phyloP scores from a whole-genome alignment of 192 early-diverging fungal genomes.

The Gryganskiella cystojenkinii region DNA sequence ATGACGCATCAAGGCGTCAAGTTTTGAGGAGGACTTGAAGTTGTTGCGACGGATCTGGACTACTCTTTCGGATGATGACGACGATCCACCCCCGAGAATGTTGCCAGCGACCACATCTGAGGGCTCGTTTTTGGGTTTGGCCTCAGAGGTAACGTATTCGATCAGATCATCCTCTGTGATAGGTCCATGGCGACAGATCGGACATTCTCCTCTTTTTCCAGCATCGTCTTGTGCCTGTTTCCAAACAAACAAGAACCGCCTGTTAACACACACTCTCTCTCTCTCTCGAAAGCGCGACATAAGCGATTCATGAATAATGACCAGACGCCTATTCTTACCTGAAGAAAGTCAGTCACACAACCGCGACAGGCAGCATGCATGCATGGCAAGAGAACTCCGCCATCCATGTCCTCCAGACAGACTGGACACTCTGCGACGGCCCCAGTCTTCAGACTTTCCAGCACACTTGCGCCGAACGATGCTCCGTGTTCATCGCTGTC shows the following conservation, averaged over 20 bases:
- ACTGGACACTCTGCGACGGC: slow-evolving; percentile 62
- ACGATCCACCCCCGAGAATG: not conserved
- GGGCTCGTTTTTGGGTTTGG: not conserved
- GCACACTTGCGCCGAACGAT: slow-evolving; percentile 53
- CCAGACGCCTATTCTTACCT: slow-evolving; percentile 44
- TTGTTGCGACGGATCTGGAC: slow-evolving; percentile 49
- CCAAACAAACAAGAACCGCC: not conserved
- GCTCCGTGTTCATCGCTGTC: slow-evolving; percentile 12
- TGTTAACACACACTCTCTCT: not conserved
- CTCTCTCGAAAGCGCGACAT: not conserved
- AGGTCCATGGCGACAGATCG: slow-evolving; percentile 62
- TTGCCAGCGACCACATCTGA: slow-evolving; percentile 17
- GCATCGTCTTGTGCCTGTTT: slow-evolving; percentile 55
- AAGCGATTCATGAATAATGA: not conserved
- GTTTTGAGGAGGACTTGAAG: slow-evolving; percentile 58
- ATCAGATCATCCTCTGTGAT: slow-evolving; percentile 57
- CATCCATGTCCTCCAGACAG: slow-evolving; percentile 63
- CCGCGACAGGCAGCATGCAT: slow-evolving; percentile 65
- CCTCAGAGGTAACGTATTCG: slow-evolving; percentile 33
- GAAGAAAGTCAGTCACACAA: slow-evolving; percentile 64
- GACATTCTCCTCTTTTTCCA: slow-evolving; percentile 63
- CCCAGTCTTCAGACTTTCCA: slow-evolving; percentile 47
- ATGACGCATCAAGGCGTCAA: slow-evolving; percentile 59
- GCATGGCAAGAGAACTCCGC: slow-evolving; percentile 63
- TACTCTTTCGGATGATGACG: slow-evolving; percentile 7